These are phyloP conservation scores for Lactifluus volemus DNA, from an alignment of 768 basidiomycete genomes.

Conservation along the genomic window DNA sequence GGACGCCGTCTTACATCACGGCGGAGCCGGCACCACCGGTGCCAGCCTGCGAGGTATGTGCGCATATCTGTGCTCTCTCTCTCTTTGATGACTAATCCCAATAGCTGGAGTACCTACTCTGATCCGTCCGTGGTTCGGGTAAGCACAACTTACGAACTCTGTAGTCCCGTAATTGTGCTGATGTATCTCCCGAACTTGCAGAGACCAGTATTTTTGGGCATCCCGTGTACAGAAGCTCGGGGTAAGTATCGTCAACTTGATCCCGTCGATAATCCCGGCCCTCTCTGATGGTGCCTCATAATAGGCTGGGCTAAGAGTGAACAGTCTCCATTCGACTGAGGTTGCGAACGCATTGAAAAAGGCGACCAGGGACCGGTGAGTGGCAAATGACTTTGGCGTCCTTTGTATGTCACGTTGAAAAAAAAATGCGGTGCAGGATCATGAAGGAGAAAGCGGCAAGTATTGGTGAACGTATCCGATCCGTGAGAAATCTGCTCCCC, in stretches of 20 bases:
- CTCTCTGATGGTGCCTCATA: background rate
- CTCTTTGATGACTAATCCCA: background rate
- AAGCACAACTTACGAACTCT: conserved; percentile 3
- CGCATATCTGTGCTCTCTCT: background rate
- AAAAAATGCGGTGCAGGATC: conserved; percentile 25
- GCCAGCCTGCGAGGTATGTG: conserved; percentile 43
- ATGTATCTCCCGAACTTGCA: conserved; percentile 2
- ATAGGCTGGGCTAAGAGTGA: conserved; percentile 44
- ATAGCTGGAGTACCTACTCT: conserved; percentile 53
- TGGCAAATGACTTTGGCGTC: background rate
- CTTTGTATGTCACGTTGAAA: background rate
- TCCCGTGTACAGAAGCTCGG: conserved; percentile 53
- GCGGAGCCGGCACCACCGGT: conserved; percentile 65
- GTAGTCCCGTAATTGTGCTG: conserved; percentile 9
- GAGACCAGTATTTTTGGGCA: conserved; percentile 60
- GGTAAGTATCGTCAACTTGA: conserved; percentile 27
- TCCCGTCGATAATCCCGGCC: background rate
- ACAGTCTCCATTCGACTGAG: conserved; percentile 38
- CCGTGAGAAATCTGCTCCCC: conserved; percentile 23
- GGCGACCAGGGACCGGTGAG: conserved; percentile 46
- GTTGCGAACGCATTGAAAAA: conserved; percentile 45
- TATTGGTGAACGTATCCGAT: conserved; percentile 37
- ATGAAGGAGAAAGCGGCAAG: conserved; percentile 55
- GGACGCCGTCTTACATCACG: conserved; percentile 58
- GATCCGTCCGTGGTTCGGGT: conserved; percentile 65